Base-by-base conservation (phyloP, 2,329 filamentous ascomycete genomes). In the Neophaeococcomyces mojaviensis region DNA sequence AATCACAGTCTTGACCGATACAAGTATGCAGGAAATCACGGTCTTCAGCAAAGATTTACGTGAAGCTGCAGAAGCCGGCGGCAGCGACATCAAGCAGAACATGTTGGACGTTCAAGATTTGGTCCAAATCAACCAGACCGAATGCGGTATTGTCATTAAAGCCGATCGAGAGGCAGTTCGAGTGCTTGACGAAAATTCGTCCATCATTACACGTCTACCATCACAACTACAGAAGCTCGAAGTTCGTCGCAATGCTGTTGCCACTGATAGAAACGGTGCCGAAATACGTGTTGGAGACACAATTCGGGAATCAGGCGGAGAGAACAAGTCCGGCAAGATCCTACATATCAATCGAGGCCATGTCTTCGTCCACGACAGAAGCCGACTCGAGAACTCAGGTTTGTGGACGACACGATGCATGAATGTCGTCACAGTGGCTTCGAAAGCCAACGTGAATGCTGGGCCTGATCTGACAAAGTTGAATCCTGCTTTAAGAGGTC, bases 11-110 rank as follows among this genome's bases (percentile, higher is more conserved):
- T 72, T 98, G 54, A 95, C 87, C 39, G 92, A 98, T 67, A 88
- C 92, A 63, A 92, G 81, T 50, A 90, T 92, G 66, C 82, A 83
- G 43, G 92, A 98, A 63, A 88, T 98, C 56, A 96, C 89, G 0
- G 92, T 98, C 28, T 98, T 98, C 63, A 96, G 90, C 71, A 96
- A 94, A 64, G 92, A 98, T 68, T 70, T 98, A 50, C 81, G 94
- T 55, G 87, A 95, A 65, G 92, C 92, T 22, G 88, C 87, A 46
- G 92, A 97, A 61, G 88, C 88, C 56, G 89, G 88, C 52, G 88
- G 87, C 13, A 74, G 70, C 49, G 36, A 39, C 19, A 39, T 31
- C 35, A 39, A 46, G 18, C 70, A 90, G n/a, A 88, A 88, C 9
- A 86, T 94, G 65, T 97, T 86, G 64, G 85, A 89, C 56, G 80